Conservation (phyloP, 2,329 filamentous ascomycete species). For the Verruconis gallopava region DNA sequence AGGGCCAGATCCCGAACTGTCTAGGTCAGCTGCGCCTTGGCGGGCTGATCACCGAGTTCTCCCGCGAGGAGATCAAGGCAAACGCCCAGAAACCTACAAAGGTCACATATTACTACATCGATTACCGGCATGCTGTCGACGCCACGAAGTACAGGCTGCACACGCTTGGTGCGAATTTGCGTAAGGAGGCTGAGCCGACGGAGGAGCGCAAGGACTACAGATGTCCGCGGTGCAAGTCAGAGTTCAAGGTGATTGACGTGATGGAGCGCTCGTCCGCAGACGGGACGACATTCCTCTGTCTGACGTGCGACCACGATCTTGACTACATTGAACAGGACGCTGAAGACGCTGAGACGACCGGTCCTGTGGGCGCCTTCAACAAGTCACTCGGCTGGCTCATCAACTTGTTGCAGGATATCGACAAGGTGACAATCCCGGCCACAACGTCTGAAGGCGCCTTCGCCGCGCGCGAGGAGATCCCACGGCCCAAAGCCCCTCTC, state of each 20-base stretch:
- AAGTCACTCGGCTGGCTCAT: conserved; percentile 69
- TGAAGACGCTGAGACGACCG: conserved; percentile 16
- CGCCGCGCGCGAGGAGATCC: conserved; percentile 47
- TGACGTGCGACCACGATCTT: conserved; percentile 57
- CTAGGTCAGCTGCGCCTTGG: conserved; percentile 77
- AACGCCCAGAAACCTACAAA: conserved; percentile 71
- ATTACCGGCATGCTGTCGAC: conserved; percentile 87
- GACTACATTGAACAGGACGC: conserved; percentile 50
- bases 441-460: conserved; percentile 61
- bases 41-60: conserved; percentile 70
- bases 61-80: conserved; percentile 64
- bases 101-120: conserved; percentile 93
- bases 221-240: conserved; percentile 66
- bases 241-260: conserved; percentile 85
- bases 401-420: conserved; percentile 62
- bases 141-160: conserved; percentile 92
- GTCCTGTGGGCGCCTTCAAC: conserved; percentile 48
- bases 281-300: conserved; percentile 61
- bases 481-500: conserved; percentile 41
- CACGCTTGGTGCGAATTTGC: conserved; percentile 76
- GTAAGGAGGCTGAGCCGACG: conserved; percentile 66
- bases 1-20: conserved; percentile 82
- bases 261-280: conserved; percentile 54
- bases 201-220: conserved; percentile 82
- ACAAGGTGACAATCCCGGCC: conserved; percentile 57